Evolutionary conservation across 768 basidiomycete genomes (phyloP), one percentile per base, ranked within the genome.

Genomic region (Coprinellus micaceus): DNA sequence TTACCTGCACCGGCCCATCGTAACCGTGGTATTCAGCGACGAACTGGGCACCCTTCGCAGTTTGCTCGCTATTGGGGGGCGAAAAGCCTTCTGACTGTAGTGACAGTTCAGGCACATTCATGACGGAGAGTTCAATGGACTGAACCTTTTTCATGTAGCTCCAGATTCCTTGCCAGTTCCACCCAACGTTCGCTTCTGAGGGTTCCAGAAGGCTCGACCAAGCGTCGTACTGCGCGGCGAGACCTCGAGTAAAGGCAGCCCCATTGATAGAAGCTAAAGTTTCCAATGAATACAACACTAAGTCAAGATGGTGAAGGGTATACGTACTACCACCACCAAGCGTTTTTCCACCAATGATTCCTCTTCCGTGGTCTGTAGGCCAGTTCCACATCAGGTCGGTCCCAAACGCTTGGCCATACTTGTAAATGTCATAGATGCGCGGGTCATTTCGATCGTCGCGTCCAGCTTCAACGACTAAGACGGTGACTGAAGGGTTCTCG

Each of bases 31-130:
- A 83, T 4, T 69, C 69, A 1, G 69, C 65, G 54, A 80, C 71
- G 7, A 64, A 78, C 53, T 79, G 75, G 25, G 62, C 69, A 19
- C 70, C 71, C 21, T 60, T 60, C 9, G 60, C 54, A 3, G 52
- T 36, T 45, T 74, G 73, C 21, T 63, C 61, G 6, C 59, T 58
- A 40, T 67, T 68, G 1, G 85, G 84, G 0, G 79, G 72, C 0
- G 79, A 79, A 66, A 82, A 85, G 22, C 72, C 75, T 64, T 88
- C 86, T n/a, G 80, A 72, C 58, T 79, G 59, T 67, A 74, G 1
- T 69, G 69, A 52, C 77, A 60, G n/a, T n/a, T 66, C 45, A 77
- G 69, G 79, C 80, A 82, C 2, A 64, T 66, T 67, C 71, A 72
- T 25, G 55, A 57, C 40, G 68, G 67, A 58, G 66, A 60, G 58